These are phyloP conservation scores for Stropharia rugosoannulata DNA, from an alignment of 768 basidiomycete genomes.

Conservation along the genomic window DNA sequence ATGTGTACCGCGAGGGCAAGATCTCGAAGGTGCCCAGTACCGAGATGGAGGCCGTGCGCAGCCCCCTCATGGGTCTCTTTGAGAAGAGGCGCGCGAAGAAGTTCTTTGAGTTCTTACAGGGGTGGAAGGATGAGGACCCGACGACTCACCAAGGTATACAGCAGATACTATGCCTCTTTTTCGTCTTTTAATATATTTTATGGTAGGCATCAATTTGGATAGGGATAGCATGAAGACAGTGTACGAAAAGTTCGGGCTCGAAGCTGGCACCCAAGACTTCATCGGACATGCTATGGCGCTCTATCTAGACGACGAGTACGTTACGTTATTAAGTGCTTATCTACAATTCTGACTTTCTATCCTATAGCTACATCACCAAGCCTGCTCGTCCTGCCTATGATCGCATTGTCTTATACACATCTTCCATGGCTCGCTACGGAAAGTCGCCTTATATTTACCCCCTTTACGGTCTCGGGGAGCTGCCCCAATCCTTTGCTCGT, in stretches of 20 bases:
- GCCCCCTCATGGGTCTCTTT: slow-evolving; percentile 97
- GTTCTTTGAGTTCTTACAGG: slow-evolving; percentile 96
- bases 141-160: slow-evolving; percentile 86
- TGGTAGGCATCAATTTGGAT: slow-evolving; percentile 81
- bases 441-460: slow-evolving; percentile 99
- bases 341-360: background rate
- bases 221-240: slow-evolving; percentile 90
- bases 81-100: slow-evolving; percentile 98
- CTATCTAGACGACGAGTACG: slow-evolving; percentile 96
- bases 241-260: slow-evolving; percentile 96
- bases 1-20: slow-evolving; percentile 93
- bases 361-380: slow-evolving; percentile 83
- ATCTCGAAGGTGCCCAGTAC: slow-evolving; percentile 98
- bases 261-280: slow-evolving; percentile 97
- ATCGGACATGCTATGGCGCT: slow-evolving; percentile 99
- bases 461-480: slow-evolving; percentile 96
- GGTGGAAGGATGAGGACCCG: slow-evolving; percentile 95
- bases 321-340: slow-evolving; percentile 11
- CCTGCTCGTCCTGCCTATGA: slow-evolving; percentile 89
- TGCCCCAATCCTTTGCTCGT: slow-evolving; percentile 98
- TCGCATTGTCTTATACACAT: slow-evolving; percentile 95
- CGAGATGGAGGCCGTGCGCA: slow-evolving; percentile 94
- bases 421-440: slow-evolving; percentile 98
- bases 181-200: slow-evolving; percentile 1
- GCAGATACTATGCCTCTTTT: background rate